Conservation (phyloP, 352 stramenopile species). For the Phytophthora aleatoria region DNA sequence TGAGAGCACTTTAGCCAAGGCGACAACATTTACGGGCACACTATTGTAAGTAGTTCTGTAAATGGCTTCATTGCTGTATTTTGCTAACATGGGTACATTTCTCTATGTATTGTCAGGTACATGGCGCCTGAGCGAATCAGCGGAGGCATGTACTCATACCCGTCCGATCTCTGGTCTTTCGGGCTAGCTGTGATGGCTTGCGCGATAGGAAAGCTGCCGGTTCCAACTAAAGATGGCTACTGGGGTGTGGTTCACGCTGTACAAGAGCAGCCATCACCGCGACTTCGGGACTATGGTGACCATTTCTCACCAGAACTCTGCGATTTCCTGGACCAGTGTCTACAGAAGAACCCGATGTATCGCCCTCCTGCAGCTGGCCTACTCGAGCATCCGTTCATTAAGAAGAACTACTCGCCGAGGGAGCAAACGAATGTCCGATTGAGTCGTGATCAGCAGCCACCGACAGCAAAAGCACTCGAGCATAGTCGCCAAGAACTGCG, state of each 20-base stretch:
- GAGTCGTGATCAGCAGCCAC: constrained; percentile 29
- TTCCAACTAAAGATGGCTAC: constrained; percentile 85
- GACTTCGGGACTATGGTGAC: constrained; percentile 64
- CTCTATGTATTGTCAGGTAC: constrained; percentile 50
- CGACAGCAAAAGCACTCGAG: constrained; percentile 21
- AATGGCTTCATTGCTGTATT: neutral
- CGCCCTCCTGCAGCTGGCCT: constrained; percentile 56
- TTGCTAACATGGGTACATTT: neutral
- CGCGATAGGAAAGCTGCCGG: constrained; percentile 85
- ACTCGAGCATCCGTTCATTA: constrained; percentile 76
- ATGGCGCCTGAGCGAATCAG: constrained; percentile 94
- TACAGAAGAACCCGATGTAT: constrained; percentile 78
- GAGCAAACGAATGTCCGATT: constrained; percentile 31
- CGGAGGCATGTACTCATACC: constrained; percentile 89
- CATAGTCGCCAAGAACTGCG: constrained; percentile 49
- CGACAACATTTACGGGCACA: constrained; percentile 91
- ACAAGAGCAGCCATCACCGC: constrained; percentile 75
- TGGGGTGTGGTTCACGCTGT: constrained; percentile 90
- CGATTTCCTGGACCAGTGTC: constrained; percentile 80
- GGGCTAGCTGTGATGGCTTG: constrained; percentile 83
- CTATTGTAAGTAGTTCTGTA: constrained; percentile 61
- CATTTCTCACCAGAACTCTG: constrained; percentile 72
- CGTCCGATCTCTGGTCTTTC: constrained; percentile 87
- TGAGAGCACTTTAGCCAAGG: constrained; percentile 85
- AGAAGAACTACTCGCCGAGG: constrained; percentile 51